Conservation (phyloP, 306 rosid species). For the Carpinus viminea region DNA sequence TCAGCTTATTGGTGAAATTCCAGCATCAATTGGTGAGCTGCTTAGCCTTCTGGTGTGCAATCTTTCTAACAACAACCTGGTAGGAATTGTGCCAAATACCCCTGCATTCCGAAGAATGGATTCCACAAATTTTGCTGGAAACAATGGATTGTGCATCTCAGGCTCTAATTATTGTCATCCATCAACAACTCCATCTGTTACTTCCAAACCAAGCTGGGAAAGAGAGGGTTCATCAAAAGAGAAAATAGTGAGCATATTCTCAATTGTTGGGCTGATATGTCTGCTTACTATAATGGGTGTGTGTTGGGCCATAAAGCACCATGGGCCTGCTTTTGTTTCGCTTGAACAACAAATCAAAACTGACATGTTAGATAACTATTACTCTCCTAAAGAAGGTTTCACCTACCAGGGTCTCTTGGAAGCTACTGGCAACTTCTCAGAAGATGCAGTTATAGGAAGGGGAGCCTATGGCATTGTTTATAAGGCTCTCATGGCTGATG, state of each 20-base stretch:
- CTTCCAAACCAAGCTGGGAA: conserved; percentile 45
- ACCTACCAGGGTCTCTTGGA: conserved; percentile 78
- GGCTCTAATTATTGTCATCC: conserved; percentile 51
- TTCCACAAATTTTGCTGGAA: conserved; percentile 66
- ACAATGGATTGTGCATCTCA: conserved; percentile 64
- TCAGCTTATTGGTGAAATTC: conserved; percentile 72
- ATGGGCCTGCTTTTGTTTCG: conserved; percentile 41
- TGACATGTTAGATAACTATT: conserved; percentile 55
- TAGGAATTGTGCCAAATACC: conserved; percentile 72
- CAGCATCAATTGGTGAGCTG: conserved; percentile 64
- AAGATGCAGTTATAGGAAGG: conserved; percentile 56
- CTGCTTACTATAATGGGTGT: conserved; percentile 52
- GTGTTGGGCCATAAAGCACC: conserved; percentile 52
- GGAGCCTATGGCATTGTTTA: conserved; percentile 95
- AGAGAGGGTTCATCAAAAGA: conserved; percentile 48
- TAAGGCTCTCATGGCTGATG: conserved; percentile 69
- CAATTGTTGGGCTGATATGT: conserved; percentile 56
- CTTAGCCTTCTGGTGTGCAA: conserved; percentile 67
- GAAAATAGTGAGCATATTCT: conserved; percentile 57
- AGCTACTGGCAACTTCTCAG: conserved; percentile 75
- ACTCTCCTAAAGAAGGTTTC: conserved; percentile 83
- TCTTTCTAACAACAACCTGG: conserved; percentile 73
- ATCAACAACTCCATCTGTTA: conserved; percentile 33
- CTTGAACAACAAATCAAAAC: conserved; percentile 48
- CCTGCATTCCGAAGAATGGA: conserved; percentile 72